Evolutionary conservation across 768 basidiomycete species (phyloP).

Genomic region (Leccinellum albellum): DNA sequence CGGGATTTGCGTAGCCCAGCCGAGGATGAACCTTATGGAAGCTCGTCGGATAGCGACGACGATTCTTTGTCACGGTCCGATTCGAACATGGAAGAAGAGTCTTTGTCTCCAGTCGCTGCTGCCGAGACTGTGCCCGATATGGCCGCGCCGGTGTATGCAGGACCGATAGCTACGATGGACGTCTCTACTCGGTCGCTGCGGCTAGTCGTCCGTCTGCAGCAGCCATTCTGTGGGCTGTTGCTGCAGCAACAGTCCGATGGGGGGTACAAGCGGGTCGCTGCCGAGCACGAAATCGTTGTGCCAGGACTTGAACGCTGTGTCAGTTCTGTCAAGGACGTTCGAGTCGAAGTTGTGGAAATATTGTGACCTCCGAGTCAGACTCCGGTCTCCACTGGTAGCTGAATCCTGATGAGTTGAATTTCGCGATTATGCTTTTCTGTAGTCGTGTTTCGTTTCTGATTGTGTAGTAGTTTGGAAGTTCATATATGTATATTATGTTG

Average conservation of each 20-base stretch:
- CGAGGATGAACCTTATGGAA: neutral
- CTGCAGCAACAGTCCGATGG: neutral
- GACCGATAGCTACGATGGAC: neutral
- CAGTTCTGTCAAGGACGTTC: neutral
- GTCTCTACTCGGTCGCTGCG: neutral
- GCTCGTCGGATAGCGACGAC: neutral
- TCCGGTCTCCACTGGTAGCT: no score
- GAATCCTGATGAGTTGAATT: no score
- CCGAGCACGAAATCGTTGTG: neutral
- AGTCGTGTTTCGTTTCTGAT: no score
- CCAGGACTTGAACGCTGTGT: neutral
- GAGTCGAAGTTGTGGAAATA: neutral
- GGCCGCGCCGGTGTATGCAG: neutral
- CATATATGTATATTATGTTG: no score
- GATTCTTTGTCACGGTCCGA: no score
- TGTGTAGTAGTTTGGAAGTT: no score
- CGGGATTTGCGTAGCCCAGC: neutral
- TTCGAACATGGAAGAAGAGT: no score
- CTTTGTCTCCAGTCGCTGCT: neutral
- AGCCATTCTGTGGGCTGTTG: constrained; percentile 6
- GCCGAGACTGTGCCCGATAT: neutral
- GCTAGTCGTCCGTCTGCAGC: constrained; percentile 2
- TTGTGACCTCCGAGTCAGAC: neutral
- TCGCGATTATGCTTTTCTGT: no score
- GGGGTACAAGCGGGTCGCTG: neutral